These are phyloP conservation scores for Tubosaeta sp. DNA, from an alignment of 768 basidiomycete species.

Conservation along the genomic window DNA sequence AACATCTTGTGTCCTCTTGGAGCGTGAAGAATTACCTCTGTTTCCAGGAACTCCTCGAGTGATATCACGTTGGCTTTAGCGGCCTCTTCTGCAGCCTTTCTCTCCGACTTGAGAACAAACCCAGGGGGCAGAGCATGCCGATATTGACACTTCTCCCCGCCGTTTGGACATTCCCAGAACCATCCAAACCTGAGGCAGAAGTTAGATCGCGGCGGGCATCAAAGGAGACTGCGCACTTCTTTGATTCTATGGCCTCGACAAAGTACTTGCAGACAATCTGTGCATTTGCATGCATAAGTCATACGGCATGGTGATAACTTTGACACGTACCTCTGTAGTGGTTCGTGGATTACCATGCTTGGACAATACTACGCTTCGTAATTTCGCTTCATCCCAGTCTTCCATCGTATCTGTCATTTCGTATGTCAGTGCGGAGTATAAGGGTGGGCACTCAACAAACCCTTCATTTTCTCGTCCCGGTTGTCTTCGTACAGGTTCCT, in stretches of 20 bases:
- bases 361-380: conserved; percentile 79
- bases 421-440: background rate
- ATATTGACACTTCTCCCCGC: conserved; percentile 86
- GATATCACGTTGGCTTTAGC: conserved; percentile 87
- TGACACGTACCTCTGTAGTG: conserved; percentile 72
- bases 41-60: conserved; percentile 95
- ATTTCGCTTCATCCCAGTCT: conserved; percentile 93
- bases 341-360: conserved; percentile 90
- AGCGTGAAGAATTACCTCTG: conserved; percentile 63
- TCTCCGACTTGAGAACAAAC: conserved; percentile 92
- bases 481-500: conserved; percentile 89
- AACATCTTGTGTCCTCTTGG: background rate
- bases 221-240: conserved; percentile 49
- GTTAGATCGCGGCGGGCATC: background rate
- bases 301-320: background rate
- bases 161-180: conserved; percentile 92
- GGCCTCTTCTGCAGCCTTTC: conserved; percentile 86
- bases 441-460: conserved; percentile 37
- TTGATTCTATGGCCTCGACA: conserved; percentile 90
- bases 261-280: conserved; percentile 98
- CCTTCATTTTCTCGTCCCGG: conserved; percentile 73
- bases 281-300: conserved; percentile 6
- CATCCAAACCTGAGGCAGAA: conserved; percentile 65
- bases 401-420: conserved; percentile 85
- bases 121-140: conserved; percentile 94